Conservation (phyloP, 768 basidiomycete species). For the Ephemerocybe angulata region DNA sequence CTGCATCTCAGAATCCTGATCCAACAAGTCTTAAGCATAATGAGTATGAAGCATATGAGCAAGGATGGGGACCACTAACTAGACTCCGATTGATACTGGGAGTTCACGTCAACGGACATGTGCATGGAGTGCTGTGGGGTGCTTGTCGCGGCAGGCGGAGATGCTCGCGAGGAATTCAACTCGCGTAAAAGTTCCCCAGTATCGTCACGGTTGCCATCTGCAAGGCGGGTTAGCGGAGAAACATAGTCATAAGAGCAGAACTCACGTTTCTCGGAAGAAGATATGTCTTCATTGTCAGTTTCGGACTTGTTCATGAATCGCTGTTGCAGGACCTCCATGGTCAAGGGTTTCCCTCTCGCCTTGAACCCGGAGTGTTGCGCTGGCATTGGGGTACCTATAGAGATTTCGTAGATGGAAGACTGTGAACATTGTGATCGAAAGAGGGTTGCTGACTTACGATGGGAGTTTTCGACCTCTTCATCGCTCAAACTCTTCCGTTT, state of each 20-base stretch:
- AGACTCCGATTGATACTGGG: conserved; percentile 50
- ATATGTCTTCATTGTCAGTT: neutral
- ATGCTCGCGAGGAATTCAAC: conserved; percentile 34
- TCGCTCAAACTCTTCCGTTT: conserved; percentile 64
- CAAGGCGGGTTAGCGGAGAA: neutral
- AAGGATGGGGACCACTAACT: conserved; percentile 36
- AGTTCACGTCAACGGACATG: conserved; percentile 39
- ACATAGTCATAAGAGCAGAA: neutral
- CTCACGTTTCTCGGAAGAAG: neutral
- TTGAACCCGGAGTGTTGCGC: conserved; percentile 30
- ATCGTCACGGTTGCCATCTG: conserved; percentile 36
- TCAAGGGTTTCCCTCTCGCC: conserved; percentile 37
- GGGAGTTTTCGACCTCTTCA: conserved; percentile 54
- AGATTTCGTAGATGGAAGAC: conserved; percentile 9
- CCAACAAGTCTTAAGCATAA: conserved; percentile 52
- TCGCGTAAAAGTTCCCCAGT: conserved; percentile 36
- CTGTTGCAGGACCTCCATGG: conserved; percentile 37
- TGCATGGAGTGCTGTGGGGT: conserved; percentile 56
- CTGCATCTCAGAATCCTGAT: conserved; percentile 72
- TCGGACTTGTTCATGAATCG: conserved; percentile 30
- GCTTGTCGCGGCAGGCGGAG: conserved; percentile 49
- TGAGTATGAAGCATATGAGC: neutral
- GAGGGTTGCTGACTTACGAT: conserved; percentile 38
- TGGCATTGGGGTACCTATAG: conserved; percentile 20
- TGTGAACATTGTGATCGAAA: neutral